Conservation (phyloP, 768 basidiomycete species). For the Tulasnella sp. region DNA sequence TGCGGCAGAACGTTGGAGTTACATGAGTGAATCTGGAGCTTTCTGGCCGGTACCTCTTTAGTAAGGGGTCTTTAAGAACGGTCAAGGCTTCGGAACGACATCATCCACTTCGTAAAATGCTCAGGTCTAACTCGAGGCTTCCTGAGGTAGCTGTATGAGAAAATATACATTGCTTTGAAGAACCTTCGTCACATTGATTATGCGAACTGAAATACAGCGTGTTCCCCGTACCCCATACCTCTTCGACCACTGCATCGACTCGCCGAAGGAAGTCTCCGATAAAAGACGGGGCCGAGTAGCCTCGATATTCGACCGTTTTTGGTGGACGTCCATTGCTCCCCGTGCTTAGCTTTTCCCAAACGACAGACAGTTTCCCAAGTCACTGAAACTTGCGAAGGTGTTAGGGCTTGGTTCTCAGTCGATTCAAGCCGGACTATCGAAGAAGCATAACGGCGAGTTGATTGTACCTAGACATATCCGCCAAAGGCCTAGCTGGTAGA, state of each 20-base stretch:
- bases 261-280: background rate
- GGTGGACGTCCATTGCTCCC: background rate
- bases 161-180: background rate
- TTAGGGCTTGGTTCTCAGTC: background rate
- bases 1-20: background rate
- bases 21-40: background rate
- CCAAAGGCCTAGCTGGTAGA: too few relatives aligned
- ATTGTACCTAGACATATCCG: too few relatives aligned
- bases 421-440: too few relatives aligned
- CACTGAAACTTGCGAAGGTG: background rate
- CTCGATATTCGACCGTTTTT: background rate
- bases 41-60: background rate
- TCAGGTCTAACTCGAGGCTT: background rate
- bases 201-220: background rate
- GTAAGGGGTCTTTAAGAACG: background rate
- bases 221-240: background rate
- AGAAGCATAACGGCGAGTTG: too few relatives aligned
- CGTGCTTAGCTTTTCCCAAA: background rate
- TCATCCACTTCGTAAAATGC: background rate
- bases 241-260: background rate
- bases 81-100: background rate
- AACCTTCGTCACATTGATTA: background rate
- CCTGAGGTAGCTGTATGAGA: background rate
- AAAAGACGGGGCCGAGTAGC: background rate
- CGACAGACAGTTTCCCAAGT: background rate